Conservation (phyloP, 164 flowering plant genomes). For the Umbilicus rupestris region DNA sequence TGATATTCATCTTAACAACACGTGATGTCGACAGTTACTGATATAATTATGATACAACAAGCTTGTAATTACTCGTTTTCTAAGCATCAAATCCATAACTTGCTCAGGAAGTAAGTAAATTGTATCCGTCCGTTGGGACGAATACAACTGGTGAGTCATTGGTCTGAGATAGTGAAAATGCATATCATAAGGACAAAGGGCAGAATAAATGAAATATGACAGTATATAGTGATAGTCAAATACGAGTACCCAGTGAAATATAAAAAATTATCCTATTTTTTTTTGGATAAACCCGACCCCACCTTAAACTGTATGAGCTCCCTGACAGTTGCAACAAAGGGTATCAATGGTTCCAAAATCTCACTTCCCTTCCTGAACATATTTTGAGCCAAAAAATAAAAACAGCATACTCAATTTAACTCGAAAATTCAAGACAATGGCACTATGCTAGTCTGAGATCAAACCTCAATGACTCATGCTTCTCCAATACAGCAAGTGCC, state of each 20-base stretch:
- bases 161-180: too few relatives aligned
- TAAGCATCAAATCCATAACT: neutral
- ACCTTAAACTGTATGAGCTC: constrained; percentile 33
- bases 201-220: neutral
- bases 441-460: neutral
- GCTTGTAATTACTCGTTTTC: too few relatives aligned
- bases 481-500: constrained; percentile 59
- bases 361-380: constrained; percentile 19
- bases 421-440: neutral
- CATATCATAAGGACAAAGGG: too few relatives aligned
- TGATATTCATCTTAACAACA: too few relatives aligned
- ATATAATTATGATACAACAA: too few relatives aligned
- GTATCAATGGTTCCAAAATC: constrained; percentile 22
- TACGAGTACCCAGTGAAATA: neutral
- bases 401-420: neutral
- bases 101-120: neutral
- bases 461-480: constrained; percentile 32
- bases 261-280: neutral
- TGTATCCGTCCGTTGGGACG: too few relatives aligned
- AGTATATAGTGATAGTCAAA: neutral
- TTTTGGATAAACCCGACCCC: neutral
- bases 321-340: constrained; percentile 22
- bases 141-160: too few relatives aligned
- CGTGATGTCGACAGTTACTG: too few relatives aligned
- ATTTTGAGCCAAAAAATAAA: neutral